phyloP scores from a whole-genome alignment of 2,329 filamentous ascomycete genomes.

The Pyrenochaeta sp. region DNA sequence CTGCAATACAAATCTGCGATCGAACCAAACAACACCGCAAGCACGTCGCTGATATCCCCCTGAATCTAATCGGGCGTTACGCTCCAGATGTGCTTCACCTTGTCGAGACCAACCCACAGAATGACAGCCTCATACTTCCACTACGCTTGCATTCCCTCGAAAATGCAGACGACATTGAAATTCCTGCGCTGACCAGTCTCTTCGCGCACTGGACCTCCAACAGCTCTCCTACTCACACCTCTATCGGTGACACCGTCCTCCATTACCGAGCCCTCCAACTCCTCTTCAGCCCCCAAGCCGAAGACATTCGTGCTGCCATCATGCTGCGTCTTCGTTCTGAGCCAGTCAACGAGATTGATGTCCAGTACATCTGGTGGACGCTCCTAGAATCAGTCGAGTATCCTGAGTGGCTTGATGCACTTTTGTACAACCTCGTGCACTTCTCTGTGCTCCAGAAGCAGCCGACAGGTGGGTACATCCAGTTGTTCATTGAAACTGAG shows the following conservation, averaged over 20 bases:
- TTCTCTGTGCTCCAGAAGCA: slow-evolving; percentile 7
- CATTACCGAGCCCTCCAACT: not conserved
- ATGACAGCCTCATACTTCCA: not conserved
- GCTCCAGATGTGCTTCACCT: not conserved
- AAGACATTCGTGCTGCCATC: not conserved
- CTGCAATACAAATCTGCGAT: not conserved
- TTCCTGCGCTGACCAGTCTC: not conserved
- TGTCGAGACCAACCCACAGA: not conserved
- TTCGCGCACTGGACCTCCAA: not conserved
- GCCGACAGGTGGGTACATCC: slow-evolving; percentile 7
- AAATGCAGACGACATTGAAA: not conserved
- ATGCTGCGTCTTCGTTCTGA: slow-evolving; percentile 1
- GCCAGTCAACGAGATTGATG: slow-evolving; percentile 8
- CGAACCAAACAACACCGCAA: not conserved
- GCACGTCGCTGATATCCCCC: not conserved
- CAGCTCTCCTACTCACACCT: not conserved
- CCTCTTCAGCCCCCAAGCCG: not conserved
- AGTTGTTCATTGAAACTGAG: slow-evolving; percentile 12
- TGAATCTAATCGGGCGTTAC: not conserved
- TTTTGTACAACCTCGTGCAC: slow-evolving; percentile 8
- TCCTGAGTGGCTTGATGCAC: slow-evolving; percentile 2
- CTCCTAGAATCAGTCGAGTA: not conserved
- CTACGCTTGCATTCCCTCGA: not conserved
- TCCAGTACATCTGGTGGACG: slow-evolving; percentile 9
- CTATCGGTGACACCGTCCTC: not conserved